Evolutionary conservation across 202 grass and related monocot species (phyloP).

Genomic region (Schoenoplectus tabernaemontani): DNA sequence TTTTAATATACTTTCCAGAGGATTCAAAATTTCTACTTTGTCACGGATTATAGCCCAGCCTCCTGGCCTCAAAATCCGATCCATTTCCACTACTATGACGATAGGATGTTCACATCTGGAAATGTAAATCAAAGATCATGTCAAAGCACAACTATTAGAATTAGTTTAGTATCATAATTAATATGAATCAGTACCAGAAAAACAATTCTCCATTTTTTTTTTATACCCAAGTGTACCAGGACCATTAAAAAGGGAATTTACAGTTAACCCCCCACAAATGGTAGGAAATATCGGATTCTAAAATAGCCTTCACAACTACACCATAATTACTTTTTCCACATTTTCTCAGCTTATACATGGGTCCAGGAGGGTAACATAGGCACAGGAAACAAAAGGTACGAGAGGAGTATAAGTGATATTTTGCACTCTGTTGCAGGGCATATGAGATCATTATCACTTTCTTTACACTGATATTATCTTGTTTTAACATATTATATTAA

Average conservation of each 20-base stretch:
- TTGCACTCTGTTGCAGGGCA: background rate
- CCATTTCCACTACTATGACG: conserved; percentile 80
- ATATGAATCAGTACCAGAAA: background rate
- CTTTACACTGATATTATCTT: background rate
- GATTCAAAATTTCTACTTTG: conserved; percentile 64
- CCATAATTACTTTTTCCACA: background rate
- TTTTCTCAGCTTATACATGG: background rate
- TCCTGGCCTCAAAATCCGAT: conserved; percentile 74
- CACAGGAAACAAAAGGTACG: background rate
- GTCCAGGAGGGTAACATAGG: background rate
- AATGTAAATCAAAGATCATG: conserved; percentile 13
- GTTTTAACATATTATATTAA: background rate
- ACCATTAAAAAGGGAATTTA: background rate
- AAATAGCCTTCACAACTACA: background rate
- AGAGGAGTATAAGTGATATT: background rate
- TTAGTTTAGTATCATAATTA: background rate
- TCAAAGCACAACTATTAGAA: background rate
- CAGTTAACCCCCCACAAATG: background rate
- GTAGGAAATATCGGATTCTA: background rate
- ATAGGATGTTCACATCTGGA: conserved; percentile 82
- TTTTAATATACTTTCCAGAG: conserved; percentile 67
- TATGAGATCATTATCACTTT: background rate
- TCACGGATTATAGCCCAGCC: conserved; percentile 90
- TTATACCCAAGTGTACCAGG: background rate
- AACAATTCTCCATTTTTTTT: background rate